Evolutionary conservation across 768 basidiomycete species (phyloP).

Genomic region (Lactarius deliciosus): DNA sequence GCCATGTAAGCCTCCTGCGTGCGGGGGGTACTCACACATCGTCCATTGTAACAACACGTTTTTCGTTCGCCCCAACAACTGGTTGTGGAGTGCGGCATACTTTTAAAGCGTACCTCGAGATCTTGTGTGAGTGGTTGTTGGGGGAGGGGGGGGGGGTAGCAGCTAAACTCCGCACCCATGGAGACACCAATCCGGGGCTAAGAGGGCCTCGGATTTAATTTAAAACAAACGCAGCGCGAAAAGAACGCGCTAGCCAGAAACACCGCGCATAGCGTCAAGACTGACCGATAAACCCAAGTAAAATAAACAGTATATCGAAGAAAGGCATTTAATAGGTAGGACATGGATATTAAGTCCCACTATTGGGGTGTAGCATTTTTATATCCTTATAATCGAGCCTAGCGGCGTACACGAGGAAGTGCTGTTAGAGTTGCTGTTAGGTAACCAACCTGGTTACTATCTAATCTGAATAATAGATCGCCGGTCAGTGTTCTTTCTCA

Average conservation of each 20-base stretch:
- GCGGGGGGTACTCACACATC: conserved; percentile 6
- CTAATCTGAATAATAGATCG: neutral
- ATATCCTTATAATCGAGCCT: no score
- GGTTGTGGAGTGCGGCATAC: no score
- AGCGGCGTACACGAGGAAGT: no score
- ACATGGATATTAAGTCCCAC: no score
- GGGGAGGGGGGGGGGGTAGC: no score
- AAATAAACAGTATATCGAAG: no score
- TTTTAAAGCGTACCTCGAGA: neutral
- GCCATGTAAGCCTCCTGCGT: conserved; percentile 11
- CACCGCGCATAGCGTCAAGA: no score
- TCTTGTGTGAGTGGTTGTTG: neutral
- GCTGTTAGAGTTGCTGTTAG: no score
- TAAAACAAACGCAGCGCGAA: neutral
- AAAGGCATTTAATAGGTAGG: no score
- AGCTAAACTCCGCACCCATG: no score
- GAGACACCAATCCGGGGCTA: neutral
- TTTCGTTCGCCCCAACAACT: neutral
- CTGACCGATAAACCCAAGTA: no score
- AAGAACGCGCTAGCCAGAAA: neutral
- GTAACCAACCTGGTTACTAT: neutral
- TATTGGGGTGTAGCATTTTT: no score
- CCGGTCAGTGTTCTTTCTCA: neutral
- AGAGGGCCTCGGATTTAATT: neutral
- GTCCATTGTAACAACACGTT: conserved; percentile 1